phyloP scores from a whole-genome alignment of 108 stramenopile genomes.

The Parietichytrium sp. region DNA sequence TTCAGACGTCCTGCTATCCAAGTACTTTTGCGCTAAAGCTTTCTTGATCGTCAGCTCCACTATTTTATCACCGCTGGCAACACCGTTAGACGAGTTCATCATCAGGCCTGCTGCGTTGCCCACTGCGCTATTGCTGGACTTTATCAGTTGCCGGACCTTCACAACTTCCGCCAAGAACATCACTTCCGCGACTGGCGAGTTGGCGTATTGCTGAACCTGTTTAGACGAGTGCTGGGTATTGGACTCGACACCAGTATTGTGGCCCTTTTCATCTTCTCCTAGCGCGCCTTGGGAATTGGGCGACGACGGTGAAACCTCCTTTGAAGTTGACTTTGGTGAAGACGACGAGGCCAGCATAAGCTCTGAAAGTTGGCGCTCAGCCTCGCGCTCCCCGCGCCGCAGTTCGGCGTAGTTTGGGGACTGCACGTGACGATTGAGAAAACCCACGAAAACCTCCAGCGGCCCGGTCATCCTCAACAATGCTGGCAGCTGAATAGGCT shows the following conservation, averaged over 20 bases:
- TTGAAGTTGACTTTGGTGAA: too few relatives aligned
- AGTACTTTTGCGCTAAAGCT: neutral
- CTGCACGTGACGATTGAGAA: constrained; percentile 22
- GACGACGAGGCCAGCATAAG: too few relatives aligned
- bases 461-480: constrained; percentile 6
- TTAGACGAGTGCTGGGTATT: neutral
- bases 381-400: neutral
- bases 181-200: constrained; percentile 17
- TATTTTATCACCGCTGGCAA: too few relatives aligned
- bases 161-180: constrained; percentile 34
- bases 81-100: too few relatives aligned
- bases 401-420: constrained; percentile 5
- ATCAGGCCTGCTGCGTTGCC: too few relatives aligned
- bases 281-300: neutral
- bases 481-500: constrained; percentile 7
- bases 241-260: neutral
- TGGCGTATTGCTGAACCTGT: neutral
- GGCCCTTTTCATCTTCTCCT: neutral
- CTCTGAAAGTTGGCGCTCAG: neutral
- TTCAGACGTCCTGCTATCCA: neutral
- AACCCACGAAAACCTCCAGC: constrained; percentile 15
- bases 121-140: neutral
- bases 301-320: too few relatives aligned
- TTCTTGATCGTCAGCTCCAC: constrained; percentile 1
- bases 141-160: constrained; percentile 20